These are phyloP conservation scores for Talaromyces sp. DNA, from an alignment of 2,329 filamentous ascomycete species.

Conservation along the genomic window DNA sequence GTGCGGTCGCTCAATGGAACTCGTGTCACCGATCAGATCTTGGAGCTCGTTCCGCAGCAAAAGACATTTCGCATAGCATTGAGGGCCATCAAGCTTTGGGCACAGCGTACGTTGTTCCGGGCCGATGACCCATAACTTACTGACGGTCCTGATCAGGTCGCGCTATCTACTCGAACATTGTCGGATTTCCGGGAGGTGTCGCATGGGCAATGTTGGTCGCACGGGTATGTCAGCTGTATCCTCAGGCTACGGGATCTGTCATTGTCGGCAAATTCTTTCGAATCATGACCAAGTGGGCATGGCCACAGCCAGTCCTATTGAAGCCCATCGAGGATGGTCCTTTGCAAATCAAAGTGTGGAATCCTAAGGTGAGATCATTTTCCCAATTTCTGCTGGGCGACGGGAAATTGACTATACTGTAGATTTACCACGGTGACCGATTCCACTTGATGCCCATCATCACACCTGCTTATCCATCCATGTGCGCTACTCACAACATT, in stretches of 20 bases:
- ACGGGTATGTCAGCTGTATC: slow-evolving; percentile 91
- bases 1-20: slow-evolving; percentile 90
- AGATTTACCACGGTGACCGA: slow-evolving; percentile 74
- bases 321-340: slow-evolving; percentile 82
- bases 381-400: neutral
- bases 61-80: slow-evolving; percentile 86
- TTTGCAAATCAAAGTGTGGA: slow-evolving; percentile 84
- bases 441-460: slow-evolving; percentile 97
- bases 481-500: slow-evolving; percentile 96
- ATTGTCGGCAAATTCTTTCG: slow-evolving; percentile 93
- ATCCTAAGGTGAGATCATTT: slow-evolving; percentile 66
- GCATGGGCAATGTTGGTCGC: slow-evolving; percentile 98
- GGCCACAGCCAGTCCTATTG: slow-evolving; percentile 88
- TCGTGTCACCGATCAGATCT: slow-evolving; percentile 87
- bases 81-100: slow-evolving; percentile 94
- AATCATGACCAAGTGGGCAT: slow-evolving; percentile 85
- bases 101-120: slow-evolving; percentile 56
- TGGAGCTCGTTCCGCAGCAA: slow-evolving; percentile 81
- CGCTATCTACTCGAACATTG: slow-evolving; percentile 92
- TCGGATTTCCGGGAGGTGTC: slow-evolving; percentile 93
- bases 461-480: slow-evolving; percentile 93
- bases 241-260: slow-evolving; percentile 81
- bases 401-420: slow-evolving; percentile 11
- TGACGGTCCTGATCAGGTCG: slow-evolving; percentile 50
- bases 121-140: slow-evolving; percentile 8